Base-by-base conservation (phyloP, 192 early-diverging fungal species). In the Dimargaris cristalligena region DNA sequence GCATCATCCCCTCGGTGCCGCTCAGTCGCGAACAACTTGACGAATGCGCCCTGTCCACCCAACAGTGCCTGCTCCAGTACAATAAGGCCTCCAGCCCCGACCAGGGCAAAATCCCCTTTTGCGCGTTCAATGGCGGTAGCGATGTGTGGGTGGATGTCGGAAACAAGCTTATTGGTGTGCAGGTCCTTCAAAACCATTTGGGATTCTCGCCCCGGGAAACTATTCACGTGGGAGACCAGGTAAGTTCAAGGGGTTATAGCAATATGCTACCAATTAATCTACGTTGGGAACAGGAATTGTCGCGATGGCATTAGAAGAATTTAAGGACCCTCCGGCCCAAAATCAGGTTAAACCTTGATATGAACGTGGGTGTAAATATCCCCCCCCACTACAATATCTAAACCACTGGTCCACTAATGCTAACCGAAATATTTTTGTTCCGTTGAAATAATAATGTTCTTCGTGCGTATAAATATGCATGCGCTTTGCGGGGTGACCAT, bases 101-200 rank as follows among this genome's bases (percentile, higher is more conserved):
- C 59, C 68, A 75, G 41, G 74, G 68, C 26, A 69, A 78, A 0
- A 74, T 94, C 11, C 91, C 91, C 1, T 94, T 90, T 72, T 94
- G 91, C 63, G 88, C 88, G 22, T 94, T 94, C 57, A 92, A 92
- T 68, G 91, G 91, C 57, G 91, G 91, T 26, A 77, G 62, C 60
- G 91, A 94, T 66, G 86, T 86, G 58, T 94, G 87, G 86, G 84
- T 94, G 9, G 91, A 94, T 55, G 86, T 94, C 62, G 91, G 91
- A 30, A 94, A 91, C 75, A 94, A 94, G 69, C 71, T 92, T 14
- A 90, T 94, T 59, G 91, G 90, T 62, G 91, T 94, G 3, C 74
- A 80, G 56, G 80, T 94, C 16, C 66, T 94, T 56, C 85, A 83
- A 65, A 64, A 77, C 3, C 76, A 77, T 51, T 71, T 92, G 1